phyloP scores from a whole-genome alignment of 192 early-diverging fungal species.

The Spizellomyces sp. region DNA sequence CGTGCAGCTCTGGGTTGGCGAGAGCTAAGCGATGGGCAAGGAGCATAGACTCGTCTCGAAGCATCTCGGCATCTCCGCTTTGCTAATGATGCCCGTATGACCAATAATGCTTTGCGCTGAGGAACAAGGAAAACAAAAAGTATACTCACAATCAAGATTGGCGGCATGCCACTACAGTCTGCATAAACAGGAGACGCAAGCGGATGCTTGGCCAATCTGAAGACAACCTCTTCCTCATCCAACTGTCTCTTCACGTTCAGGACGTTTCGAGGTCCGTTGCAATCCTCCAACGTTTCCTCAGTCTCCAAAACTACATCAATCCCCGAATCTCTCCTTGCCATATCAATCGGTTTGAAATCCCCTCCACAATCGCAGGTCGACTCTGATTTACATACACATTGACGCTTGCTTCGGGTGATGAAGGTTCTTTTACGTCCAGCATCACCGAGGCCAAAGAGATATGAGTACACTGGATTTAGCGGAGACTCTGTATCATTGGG shows the following conservation, averaged over 20 bases:
- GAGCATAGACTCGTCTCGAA: slow-evolving; percentile 45
- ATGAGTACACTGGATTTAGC: slow-evolving; percentile 39
- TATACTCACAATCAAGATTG: slow-evolving; percentile 35
- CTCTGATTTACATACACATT: not conserved
- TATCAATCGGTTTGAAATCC: not conserved
- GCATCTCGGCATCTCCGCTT: slow-evolving; percentile 45
- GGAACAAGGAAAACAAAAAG: not conserved
- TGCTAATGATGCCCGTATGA: slow-evolving; percentile 11
- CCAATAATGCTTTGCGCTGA: not conserved
- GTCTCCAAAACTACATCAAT: not conserved
- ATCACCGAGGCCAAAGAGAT: slow-evolving; percentile 33
- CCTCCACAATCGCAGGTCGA: not conserved
- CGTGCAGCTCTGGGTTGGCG: slow-evolving; percentile 7
- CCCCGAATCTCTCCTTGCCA: not conserved
- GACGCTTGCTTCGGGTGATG: no score
- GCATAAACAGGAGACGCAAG: slow-evolving; percentile 47
- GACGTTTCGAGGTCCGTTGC: not conserved
- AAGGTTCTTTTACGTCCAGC: slow-evolving; percentile 2
- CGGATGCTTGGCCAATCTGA: slow-evolving; percentile 42
- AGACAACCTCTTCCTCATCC: not conserved
- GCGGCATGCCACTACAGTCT: slow-evolving; percentile 35
- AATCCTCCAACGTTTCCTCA: not conserved
- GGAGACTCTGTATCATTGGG: not conserved
- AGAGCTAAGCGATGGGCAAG: slow-evolving; percentile 28
- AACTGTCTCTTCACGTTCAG: not conserved